phyloP scores from a whole-genome alignment of 352 stramenopile genomes.

The Globisporangium middletonii region DNA sequence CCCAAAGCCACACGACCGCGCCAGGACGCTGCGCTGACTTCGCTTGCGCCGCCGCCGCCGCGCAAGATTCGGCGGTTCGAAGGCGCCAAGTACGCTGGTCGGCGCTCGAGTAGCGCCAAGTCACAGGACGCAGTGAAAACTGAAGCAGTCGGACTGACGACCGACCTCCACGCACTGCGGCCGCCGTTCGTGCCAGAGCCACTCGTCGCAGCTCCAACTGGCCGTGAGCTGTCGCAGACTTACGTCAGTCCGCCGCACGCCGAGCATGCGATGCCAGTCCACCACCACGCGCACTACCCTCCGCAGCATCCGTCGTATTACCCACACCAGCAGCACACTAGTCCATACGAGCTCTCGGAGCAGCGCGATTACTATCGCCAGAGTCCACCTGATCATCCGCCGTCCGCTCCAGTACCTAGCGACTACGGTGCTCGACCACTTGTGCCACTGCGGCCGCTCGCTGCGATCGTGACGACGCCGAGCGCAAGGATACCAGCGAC shows the following conservation, averaged over 20 bases:
- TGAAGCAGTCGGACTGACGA: background rate
- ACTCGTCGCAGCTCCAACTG: background rate
- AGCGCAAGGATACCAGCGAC: constrained; percentile 3
- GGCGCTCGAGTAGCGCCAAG: background rate
- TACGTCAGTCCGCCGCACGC: background rate
- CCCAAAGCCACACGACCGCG: background rate
- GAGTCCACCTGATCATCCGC: no score
- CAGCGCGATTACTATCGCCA: no score
- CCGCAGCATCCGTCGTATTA: background rate
- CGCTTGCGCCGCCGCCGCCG: background rate
- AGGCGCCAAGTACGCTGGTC: constrained; percentile 5
- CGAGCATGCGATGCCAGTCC: background rate
- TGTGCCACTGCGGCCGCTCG: constrained; percentile 5
- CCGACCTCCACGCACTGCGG: background rate
- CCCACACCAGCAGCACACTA: no score
- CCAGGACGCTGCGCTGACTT: background rate
- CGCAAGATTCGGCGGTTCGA: constrained; percentile 17
- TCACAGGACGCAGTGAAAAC: background rate
- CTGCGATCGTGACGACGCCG: constrained; percentile 5
- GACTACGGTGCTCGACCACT: background rate
- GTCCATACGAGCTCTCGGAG: no score
- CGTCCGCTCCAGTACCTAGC: background rate
- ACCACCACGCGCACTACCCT: background rate
- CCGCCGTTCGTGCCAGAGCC: background rate
- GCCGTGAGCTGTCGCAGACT: background rate